These are phyloP conservation scores for Solanum arcanum DNA, from an alignment of 257 asterid species.

Conservation along the genomic window DNA sequence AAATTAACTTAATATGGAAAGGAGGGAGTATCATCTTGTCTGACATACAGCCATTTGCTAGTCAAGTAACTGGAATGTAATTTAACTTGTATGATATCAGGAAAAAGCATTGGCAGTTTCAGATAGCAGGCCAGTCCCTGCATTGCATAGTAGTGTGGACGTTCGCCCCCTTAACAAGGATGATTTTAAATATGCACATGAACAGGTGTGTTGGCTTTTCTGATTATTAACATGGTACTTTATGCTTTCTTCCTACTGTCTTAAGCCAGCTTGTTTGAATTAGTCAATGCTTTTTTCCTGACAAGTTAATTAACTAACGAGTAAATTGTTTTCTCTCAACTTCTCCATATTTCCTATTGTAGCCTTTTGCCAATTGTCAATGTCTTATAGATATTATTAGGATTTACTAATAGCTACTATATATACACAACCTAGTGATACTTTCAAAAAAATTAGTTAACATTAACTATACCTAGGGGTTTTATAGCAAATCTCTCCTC, in stretches of 20 bases:
- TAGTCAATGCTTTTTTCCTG: not conserved
- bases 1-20: too few relatives aligned
- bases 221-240: not conserved
- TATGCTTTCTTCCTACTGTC: not conserved
- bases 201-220: conserved; percentile 46
- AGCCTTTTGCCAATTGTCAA: not conserved
- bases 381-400: not conserved
- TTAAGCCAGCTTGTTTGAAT: not conserved
- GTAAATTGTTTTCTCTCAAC: not conserved
- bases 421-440: not conserved
- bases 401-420: not conserved
- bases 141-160: conserved; percentile 47
- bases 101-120: conserved; percentile 52
- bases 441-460: not conserved
- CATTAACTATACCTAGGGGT: not conserved
- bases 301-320: not conserved
- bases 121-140: conserved; percentile 55
- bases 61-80: not conserved
- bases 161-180: conserved; percentile 53
- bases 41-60: not conserved
- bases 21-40: not conserved
- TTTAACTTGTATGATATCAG: conserved; percentile 19
- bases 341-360: not conserved
- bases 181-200: conserved; percentile 78
- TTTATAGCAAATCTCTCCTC: not conserved